Evolutionary conservation across 139 green algal species (phyloP).

Genomic region (Tetratostichococcus sp.): DNA sequence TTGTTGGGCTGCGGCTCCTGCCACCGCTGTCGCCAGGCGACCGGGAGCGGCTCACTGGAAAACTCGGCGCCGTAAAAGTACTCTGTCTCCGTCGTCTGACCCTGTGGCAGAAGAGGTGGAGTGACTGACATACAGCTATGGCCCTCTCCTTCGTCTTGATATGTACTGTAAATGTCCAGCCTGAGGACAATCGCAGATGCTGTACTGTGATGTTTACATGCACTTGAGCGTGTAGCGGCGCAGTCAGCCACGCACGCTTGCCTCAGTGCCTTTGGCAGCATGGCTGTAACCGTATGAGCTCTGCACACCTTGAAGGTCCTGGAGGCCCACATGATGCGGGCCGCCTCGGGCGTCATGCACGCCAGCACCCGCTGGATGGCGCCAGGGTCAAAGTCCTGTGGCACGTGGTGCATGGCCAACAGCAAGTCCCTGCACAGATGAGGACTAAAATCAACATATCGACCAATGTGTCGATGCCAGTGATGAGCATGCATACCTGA

Average conservation of each 20-base stretch:
- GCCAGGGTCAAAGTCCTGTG: slow-evolving; percentile 51
- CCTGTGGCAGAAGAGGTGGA: slow-evolving; percentile 5
- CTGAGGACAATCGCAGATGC: no score
- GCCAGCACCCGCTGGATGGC: slow-evolving; percentile 59
- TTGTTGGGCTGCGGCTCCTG: neutral
- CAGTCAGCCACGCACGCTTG: no score
- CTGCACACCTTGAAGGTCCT: slow-evolving; percentile 51
- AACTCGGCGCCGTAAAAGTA: slow-evolving; percentile 72
- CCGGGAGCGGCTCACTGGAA: slow-evolving; percentile 34
- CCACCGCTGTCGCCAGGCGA: slow-evolving; percentile 46
- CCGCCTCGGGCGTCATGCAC: slow-evolving; percentile 50
- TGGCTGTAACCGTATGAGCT: no score
- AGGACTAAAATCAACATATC: no score
- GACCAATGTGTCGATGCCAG: no score
- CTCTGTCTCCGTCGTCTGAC: slow-evolving; percentile 22
- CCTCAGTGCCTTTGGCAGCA: no score
- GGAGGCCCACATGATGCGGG: slow-evolving; percentile 71
- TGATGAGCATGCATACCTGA: no score
- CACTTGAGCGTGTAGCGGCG: no score
- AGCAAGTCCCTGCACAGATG: slow-evolving; percentile 50
- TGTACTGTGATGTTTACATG: no score
- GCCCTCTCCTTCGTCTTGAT: no score
- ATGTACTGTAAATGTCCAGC: no score
- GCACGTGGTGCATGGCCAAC: slow-evolving; percentile 52
- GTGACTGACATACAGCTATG: no score